Percentiles rank a stretch among this genome's conserved stretches.
These are phyloP conservation scores for Trametes sanguinea DNA, from an alignment of 768 basidiomycete species.

Conservation along the genomic window DNA sequence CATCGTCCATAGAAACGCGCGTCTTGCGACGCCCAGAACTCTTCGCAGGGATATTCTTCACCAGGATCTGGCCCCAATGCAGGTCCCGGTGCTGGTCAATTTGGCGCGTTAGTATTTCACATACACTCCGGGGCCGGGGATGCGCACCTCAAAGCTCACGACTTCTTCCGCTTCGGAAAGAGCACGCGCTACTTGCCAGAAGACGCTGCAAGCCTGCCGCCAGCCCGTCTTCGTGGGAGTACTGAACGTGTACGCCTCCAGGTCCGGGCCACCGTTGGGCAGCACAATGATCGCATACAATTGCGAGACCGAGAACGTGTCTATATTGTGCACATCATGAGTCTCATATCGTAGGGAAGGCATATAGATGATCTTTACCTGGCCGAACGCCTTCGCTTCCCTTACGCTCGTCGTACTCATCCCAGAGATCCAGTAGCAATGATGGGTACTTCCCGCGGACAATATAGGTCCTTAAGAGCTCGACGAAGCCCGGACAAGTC, in stretches of 20 bases:
- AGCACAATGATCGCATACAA: constrained; percentile 89
- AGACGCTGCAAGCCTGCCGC: constrained; percentile 84
- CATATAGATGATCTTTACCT: constrained; percentile 43
- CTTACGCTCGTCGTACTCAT: constrained; percentile 72
- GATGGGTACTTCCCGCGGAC: constrained; percentile 86
- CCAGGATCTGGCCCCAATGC: constrained; percentile 96
- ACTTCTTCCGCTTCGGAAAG: constrained; percentile 79
- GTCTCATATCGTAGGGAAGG: constrained; percentile 23
- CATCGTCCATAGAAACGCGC: constrained; percentile 63
- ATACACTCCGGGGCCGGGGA: background rate
- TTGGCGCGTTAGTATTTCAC: background rate
- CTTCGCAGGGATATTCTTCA: constrained; percentile 52
- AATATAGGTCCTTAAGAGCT: constrained; percentile 79
- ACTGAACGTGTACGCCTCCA: constrained; percentile 80
- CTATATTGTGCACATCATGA: constrained; percentile 41
- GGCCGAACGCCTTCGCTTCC: constrained; percentile 86
- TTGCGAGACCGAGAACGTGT: constrained; percentile 74
- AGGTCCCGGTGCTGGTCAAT: constrained; percentile 87
- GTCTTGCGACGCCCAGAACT: constrained; percentile 26
- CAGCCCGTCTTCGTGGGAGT: constrained; percentile 63
- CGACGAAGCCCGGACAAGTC: constrained; percentile 76
- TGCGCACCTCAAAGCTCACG: constrained; percentile 82
- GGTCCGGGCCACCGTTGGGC: constrained; percentile 86
- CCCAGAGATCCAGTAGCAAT: constrained; percentile 81
- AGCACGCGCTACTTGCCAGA: constrained; percentile 86